Evolutionary conservation across 2,329 filamentous ascomycete species (phyloP), one percentile per base, ranked within the genome.

Genomic region (Herpotrichia juniperi): DNA sequence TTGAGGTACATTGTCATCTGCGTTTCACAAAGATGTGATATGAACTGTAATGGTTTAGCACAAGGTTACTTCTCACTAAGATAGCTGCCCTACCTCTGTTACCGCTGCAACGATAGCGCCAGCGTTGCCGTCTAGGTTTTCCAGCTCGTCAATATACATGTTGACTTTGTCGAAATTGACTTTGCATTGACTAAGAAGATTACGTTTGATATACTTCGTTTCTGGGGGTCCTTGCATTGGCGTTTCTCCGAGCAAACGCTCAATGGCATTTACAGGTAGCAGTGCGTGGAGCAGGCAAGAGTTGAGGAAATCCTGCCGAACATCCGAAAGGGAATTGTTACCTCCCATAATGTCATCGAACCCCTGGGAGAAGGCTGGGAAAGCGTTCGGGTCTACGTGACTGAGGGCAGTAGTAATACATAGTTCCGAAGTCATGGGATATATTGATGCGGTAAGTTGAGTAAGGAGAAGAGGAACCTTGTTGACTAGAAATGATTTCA

Each of bases 91-190:
- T 57, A 78, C 74, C 51, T 80, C 76, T 22, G 76, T 73, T 9
- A 81, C 58, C 24, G 92, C 93, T 54, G 88, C 86, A 45, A 89
- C 89, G 16, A 96, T 90, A 2, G 91, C 91, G 2, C 90, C 91
- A 2, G 91, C 91, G 71, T 97, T 97, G 1, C 93, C 93, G 64
- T 96, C 91, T 82, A 94, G 92, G 45, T 88, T 88, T 50, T 96
- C 91, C 21, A 99, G 79, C 63, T 96, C 91, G 32, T 87, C 84
- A 34, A 97, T 85, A 26, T 96, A 79, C 37, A 87, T 83, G 59
- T 92, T 89, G 1, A 90, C 85, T 57, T 87, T 85, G 55, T 91
- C 89, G 0, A 87, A 84, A 59, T 96, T 91, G 10, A 84, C 82
- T 42, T 88, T 82, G 57, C 92, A 96, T 66, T 94, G 87, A 43